A percentile compares a stretch with the other conserved stretches of the same genome.
Conservation (phyloP, 352 stramenopile genomes). For the Globisporangium recalcitrans region DNA sequence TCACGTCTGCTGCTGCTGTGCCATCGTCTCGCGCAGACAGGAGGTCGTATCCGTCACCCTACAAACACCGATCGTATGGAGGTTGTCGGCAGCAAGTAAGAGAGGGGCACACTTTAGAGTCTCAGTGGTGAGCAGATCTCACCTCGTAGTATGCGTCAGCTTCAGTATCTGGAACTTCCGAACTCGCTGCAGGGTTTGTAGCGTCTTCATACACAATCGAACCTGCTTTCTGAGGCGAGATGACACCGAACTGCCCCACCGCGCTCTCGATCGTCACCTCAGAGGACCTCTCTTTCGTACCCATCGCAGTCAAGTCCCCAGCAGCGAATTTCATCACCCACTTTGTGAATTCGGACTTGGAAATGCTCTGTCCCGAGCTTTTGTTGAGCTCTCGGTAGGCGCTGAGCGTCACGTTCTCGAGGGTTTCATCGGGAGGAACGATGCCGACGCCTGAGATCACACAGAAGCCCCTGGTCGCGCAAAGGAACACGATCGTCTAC, state of each 20-base stretch:
- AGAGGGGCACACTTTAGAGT: too few relatives aligned
- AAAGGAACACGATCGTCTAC: conserved; percentile 64
- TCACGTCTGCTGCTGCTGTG: not conserved
- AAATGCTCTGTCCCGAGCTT: conserved; percentile 43
- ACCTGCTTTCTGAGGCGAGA: not conserved
- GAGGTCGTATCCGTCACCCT: conserved; percentile 1
- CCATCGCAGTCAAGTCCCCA: not conserved
- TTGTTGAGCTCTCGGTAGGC: conserved; percentile 62
- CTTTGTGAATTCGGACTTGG: conserved; percentile 56
- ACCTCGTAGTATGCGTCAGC: not conserved
- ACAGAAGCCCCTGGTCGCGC: conserved; percentile 41
- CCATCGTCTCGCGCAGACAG: not conserved
- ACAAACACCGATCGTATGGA: not conserved
- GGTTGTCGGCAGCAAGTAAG: not conserved
- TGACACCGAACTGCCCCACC: conserved; percentile 7
- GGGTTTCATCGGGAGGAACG: conserved; percentile 48
- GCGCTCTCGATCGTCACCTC: conserved; percentile 11
- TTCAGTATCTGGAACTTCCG: not conserved
- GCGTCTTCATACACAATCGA: not conserved
- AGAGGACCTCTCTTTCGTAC: not conserved
- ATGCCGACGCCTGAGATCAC: conserved; percentile 40
- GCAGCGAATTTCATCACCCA: conserved; percentile 38
- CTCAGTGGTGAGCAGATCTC: too few relatives aligned
- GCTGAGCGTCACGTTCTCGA: conserved; percentile 50
- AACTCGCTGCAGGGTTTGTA: too few relatives aligned